Evolutionary conservation across 768 basidiomycete genomes (phyloP).

Genomic region (Gloeopeniophorella convolvens): DNA sequence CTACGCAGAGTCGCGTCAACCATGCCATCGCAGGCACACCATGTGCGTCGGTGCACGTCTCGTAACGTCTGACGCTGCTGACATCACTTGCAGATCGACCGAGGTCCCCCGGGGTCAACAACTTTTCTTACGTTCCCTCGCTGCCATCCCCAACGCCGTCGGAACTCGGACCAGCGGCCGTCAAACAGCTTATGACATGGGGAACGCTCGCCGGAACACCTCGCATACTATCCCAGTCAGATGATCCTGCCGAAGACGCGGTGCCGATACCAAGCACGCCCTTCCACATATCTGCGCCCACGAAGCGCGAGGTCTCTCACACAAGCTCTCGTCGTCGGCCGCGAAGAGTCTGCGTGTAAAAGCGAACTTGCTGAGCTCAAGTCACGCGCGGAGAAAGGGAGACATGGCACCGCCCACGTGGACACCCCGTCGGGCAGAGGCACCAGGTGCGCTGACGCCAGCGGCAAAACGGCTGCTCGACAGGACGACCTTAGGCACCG

Average conservation of each 20-base stretch:
- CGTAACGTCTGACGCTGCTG: slow-evolving; percentile 7
- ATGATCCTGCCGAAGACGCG: slow-evolving; percentile 41
- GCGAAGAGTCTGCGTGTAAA: slow-evolving; percentile 74
- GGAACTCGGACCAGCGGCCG: slow-evolving; percentile 69
- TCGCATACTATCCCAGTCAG: slow-evolving; percentile 64
- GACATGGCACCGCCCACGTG: slow-evolving; percentile 75
- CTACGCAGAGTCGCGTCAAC: slow-evolving; percentile 82
- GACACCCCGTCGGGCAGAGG: slow-evolving; percentile 72
- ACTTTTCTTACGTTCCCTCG: slow-evolving; percentile 74
- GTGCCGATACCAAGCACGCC: slow-evolving; percentile 47
- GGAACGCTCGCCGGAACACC: slow-evolving; percentile 91
- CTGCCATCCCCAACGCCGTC: slow-evolving; percentile 84
- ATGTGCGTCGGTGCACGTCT: slow-evolving; percentile 44
- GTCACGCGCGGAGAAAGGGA: slow-evolving; percentile 37
- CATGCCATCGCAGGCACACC: slow-evolving; percentile 92
- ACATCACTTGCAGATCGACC: slow-evolving; percentile 47
- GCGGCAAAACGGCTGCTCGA: slow-evolving; percentile 75
- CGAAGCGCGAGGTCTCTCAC: slow-evolving; percentile 79
- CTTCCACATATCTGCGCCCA: slow-evolving; percentile 73
- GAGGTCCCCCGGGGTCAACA: slow-evolving; percentile 44
- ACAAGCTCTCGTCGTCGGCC: slow-evolving; percentile 76
- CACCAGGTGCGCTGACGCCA: slow-evolving; percentile 75
- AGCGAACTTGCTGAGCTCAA: slow-evolving; percentile 51
- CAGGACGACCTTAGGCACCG: slow-evolving; percentile 59
- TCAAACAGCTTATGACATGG: slow-evolving; percentile 97